These are phyloP conservation scores for Phytophthora hybrid DNA, from an alignment of 352 stramenopile genomes.

Conservation along the genomic window DNA sequence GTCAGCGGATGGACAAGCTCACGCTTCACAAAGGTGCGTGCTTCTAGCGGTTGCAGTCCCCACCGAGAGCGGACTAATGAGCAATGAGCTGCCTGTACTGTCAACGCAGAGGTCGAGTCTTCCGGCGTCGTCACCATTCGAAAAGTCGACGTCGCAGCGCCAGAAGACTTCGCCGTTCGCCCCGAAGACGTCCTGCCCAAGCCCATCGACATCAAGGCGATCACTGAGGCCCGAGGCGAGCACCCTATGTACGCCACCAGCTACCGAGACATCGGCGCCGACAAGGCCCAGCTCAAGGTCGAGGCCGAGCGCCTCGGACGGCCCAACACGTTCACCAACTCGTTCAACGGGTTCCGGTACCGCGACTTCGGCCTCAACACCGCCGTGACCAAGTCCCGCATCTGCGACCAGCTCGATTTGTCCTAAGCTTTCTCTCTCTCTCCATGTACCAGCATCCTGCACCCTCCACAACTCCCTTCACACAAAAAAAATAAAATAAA, in stretches of 20 bases:
- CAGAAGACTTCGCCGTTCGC: constrained; percentile 58
- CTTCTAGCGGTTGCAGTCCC: not conserved
- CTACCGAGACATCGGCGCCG: constrained; percentile 75
- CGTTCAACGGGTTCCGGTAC: constrained; percentile 90
- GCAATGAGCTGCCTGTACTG: not conserved
- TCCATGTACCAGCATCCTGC: not conserved
- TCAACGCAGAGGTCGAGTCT: constrained; percentile 60
- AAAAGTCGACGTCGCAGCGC: constrained; percentile 60
- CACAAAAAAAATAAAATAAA: constrained; percentile 1
- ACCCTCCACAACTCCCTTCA: not conserved
- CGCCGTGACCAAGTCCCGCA: constrained; percentile 80
- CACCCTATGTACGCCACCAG: constrained; percentile 82
- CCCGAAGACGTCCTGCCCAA: constrained; percentile 63
- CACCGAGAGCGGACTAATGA: constrained; percentile 4
- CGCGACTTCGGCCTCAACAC: constrained; percentile 87
- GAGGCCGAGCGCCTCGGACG: constrained; percentile 68
- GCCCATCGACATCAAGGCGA: constrained; percentile 62
- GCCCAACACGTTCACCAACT: constrained; percentile 81
- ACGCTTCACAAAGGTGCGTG: constrained; percentile 67
- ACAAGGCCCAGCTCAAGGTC: constrained; percentile 81
- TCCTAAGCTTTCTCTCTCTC: constrained; percentile 33
- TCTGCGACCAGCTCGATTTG: constrained; percentile 80
- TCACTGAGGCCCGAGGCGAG: constrained; percentile 65
- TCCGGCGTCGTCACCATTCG: constrained; percentile 64
- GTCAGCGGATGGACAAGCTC: constrained; percentile 82